A percentile compares a stretch with the other conserved stretches of the same genome.
phyloP scores from a whole-genome alignment of 2,329 filamentous ascomycete species.

The Rutstroemia sp. region DNA sequence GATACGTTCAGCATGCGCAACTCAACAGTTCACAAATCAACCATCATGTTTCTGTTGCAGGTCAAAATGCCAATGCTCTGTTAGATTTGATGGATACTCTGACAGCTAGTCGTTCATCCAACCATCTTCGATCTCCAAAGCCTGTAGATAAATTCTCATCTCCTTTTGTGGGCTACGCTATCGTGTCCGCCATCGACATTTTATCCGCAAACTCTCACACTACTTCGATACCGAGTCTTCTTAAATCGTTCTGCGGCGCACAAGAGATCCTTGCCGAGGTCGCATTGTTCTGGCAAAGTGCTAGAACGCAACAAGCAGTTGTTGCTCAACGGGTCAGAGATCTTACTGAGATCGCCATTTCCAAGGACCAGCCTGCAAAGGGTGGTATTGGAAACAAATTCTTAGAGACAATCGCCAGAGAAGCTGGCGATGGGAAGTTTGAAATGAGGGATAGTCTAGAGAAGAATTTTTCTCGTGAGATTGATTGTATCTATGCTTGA shows the following conservation, averaged over 20 bases:
- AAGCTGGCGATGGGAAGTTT: constrained; percentile 13
- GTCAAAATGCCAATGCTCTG: constrained; percentile 45
- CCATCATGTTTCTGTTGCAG: constrained; percentile 41
- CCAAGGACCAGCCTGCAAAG: not conserved
- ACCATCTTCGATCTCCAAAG: not conserved
- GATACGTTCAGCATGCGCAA: constrained; percentile 43
- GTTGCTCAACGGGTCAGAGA: constrained; percentile 21
- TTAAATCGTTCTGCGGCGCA: constrained; percentile 47
- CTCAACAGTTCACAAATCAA: constrained; percentile 35
- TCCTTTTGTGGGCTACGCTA: constrained; percentile 56
- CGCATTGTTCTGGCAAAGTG: constrained; percentile 52
- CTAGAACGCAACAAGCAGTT: constrained; percentile 36
- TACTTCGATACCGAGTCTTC: constrained; percentile 41
- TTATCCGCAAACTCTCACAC: constrained; percentile 53
- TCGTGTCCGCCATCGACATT: constrained; percentile 59
- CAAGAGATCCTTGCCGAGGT: constrained; percentile 49
- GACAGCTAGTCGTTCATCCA: constrained; percentile 29
- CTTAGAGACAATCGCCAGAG: constrained; percentile 9
- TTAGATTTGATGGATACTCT: constrained; percentile 40
- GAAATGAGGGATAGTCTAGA: constrained; percentile 23
- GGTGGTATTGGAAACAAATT: constrained; percentile 1
- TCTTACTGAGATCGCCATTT: constrained; percentile 1
- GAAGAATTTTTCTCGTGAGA: constrained; percentile 35
- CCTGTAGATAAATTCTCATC: constrained; percentile 36
- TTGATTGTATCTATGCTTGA: constrained; percentile 24